Base-by-base conservation (phyloP, 805 yeast species). In the Candida easanensis region DNA sequence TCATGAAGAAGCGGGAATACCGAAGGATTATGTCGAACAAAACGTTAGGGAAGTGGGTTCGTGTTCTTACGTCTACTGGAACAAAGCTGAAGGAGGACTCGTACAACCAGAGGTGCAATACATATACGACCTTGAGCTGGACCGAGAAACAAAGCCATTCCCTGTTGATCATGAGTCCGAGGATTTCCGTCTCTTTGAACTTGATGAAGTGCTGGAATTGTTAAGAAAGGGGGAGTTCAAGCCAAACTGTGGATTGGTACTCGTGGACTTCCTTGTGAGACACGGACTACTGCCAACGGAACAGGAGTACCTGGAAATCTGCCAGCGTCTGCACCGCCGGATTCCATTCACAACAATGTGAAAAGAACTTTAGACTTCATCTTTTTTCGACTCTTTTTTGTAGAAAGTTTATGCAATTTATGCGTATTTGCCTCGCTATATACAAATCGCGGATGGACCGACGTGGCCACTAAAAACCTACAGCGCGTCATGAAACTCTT, bases 71-170 rank as follows among this genome's bases (percentile, higher is more conserved):
- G 64, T 82, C 44, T 79, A 71, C 57, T 45, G 62, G 46, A 70
- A 70, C 39, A 62, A 59, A 6, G 53, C 56, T 1, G 86, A 77
- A 41, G 56, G 59, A 0, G 82, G 82, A 0, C 68, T 80, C n/a
- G 76, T 82, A 11, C 97, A 90, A 58, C 97, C 97, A 0, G 99
- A 93, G 61, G 80, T 86, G 9, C 91, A 89, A 58, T 86, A 79
- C 56, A 65, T 84, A 5, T 93, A 79, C 59, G 99, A 93, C 54
- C 51, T 93, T 41, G 65, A 65, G 38, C 51, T 74, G 80, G 60
- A 74, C 71, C 22, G 65, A 10, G 56, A 60, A 38, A 30, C 62
- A 45, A 57, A 68, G 28, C 80, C 97, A 44, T 44, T 68, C 56
- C 80, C 89, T 1, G 75, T 75, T 30, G 95, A 85, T 53, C 78